Percentiles rank a stretch among this genome's conserved stretches.
phyloP scores from a whole-genome alignment of 768 basidiomycete genomes.

The Termitomyces sp. region DNA sequence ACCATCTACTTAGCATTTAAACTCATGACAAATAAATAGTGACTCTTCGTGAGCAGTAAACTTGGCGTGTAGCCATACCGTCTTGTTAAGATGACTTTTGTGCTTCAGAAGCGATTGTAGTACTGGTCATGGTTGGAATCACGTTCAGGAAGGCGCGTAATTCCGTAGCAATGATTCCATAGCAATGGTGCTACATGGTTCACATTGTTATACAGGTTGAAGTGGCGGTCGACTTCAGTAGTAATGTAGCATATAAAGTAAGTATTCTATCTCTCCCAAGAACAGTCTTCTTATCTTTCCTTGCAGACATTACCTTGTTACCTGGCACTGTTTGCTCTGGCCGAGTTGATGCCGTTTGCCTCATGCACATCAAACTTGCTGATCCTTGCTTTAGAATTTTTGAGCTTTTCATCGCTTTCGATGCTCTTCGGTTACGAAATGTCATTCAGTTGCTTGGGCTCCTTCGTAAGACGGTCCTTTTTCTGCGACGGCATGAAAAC shows the following conservation, averaged over 20 bases:
- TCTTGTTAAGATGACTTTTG: not conserved
- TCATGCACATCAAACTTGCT: constrained; percentile 3
- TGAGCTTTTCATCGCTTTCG: constrained; percentile 75
- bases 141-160: constrained; percentile 60
- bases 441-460: constrained; percentile 77
- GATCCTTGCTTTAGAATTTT: constrained; percentile 54
- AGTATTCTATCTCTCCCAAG: not conserved
- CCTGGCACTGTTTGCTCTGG: constrained; percentile 77
- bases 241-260: constrained; percentile 51
- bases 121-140: constrained; percentile 71
- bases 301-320: constrained; percentile 78
- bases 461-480: constrained; percentile 41
- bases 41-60: constrained; percentile 50
- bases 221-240: constrained; percentile 39
- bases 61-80: not conserved
- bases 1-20: too few relatives aligned
- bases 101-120: constrained; percentile 64
- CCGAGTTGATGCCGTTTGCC: constrained; percentile 51
- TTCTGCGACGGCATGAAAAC: too few relatives aligned
- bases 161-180: too few relatives aligned
- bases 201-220: constrained; percentile 40
- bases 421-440: constrained; percentile 78
- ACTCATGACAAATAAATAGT: constrained; percentile 31
- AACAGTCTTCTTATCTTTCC: not conserved
- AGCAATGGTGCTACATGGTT: not conserved